A percentile compares a stretch with the other conserved stretches of the same genome.
Evolutionary conservation across 2,329 filamentous ascomycete genomes (phyloP).

Genomic region (Knoxdaviesia capensis): DNA sequence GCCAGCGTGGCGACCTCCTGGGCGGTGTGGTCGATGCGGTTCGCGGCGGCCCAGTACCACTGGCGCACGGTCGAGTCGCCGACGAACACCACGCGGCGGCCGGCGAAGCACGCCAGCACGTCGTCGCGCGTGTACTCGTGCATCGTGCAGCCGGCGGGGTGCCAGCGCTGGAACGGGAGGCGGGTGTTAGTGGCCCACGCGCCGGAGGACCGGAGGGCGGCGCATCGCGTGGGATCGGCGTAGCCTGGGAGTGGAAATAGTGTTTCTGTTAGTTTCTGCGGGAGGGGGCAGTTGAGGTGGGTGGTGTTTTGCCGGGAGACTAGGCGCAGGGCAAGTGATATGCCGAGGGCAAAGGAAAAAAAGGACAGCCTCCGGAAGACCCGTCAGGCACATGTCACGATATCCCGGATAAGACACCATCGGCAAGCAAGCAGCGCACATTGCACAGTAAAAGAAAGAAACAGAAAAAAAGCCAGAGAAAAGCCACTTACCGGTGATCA

Average conservation of each 20-base stretch:
- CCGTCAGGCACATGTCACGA: too few relatives aligned
- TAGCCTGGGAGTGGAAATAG: not conserved
- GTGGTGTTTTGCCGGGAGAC: not conserved
- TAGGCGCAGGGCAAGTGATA: not conserved
- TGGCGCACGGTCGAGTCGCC: constrained; percentile 41
- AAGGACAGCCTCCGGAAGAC: not conserved
- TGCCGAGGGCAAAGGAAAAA: not conserved
- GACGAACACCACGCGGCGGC: constrained; percentile 33
- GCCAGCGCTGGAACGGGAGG: constrained; percentile 28
- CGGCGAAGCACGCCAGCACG: constrained; percentile 28
- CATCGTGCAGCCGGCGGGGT: constrained; percentile 37
- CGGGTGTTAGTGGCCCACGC: constrained; percentile 20
- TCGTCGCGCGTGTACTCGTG: constrained; percentile 31
- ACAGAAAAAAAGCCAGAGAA: not conserved
- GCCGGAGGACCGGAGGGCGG: constrained; percentile 26
- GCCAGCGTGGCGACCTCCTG: constrained; percentile 15
- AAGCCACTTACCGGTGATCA: too few relatives aligned
- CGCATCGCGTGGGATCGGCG: constrained; percentile 31
- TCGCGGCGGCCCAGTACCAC: constrained; percentile 35
- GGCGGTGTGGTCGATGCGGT: constrained; percentile 21
- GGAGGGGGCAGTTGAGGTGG: not conserved
- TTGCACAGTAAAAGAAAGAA: not conserved
- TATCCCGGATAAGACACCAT: too few relatives aligned
- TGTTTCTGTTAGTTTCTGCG: not conserved
- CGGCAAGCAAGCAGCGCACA: too few relatives aligned